Base-by-base conservation (phyloP, 2,329 filamentous ascomycete genomes). In the Thielaviopsis cerberus region DNA sequence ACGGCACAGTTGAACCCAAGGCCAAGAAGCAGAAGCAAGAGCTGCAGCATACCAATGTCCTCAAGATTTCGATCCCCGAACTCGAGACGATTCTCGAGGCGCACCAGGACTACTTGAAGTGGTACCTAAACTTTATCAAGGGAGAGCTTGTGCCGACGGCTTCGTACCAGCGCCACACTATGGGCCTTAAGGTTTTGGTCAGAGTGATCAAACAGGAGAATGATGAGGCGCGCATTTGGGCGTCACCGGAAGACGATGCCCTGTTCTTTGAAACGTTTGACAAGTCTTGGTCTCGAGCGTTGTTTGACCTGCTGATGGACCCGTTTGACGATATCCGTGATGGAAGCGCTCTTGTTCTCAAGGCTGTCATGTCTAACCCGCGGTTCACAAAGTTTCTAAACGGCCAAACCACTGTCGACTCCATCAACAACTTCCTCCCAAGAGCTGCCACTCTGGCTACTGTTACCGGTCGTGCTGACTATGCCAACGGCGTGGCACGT, bases 321-420 rank as follows among this genome's bases (percentile, higher is more conserved):
- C 88, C 91, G 0, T 98, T 94, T 65, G 92, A 97, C 59, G 92
- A 98, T 68, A 86, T 97, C 4, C 78, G 91, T 63, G 80, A 78
- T 51, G 69, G 72, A 41, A 76, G 81, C 2, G 72, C 75, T 0
- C 69, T 68, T 1, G 70, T 82, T 1, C 64, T 86, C 26, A 68
- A 67, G 62, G 73, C 72, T 56, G 64, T 78, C n/a, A 72, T 79
- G 48, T 69, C 73, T 1, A 69, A 71, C 24, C 64, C 67, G 17
- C 66, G 69, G 24, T 72, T 64, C 48, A 57, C 24, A 48, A 57
- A 59, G n/a, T 60, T 63, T 8, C 52, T 59, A 20, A 54, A 59
- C 37, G 54, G 59, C 1, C 51, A 54, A 17, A 58, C 54, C 27
- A 23, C 55, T 17, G 57, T 64, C 1, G 61, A 63, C 54, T 63